A percentile compares a stretch with the other conserved stretches of the same genome.
These are phyloP conservation scores for Fraxinus baroniana DNA, from an alignment of 305 asterid genomes.

Conservation along the genomic window DNA sequence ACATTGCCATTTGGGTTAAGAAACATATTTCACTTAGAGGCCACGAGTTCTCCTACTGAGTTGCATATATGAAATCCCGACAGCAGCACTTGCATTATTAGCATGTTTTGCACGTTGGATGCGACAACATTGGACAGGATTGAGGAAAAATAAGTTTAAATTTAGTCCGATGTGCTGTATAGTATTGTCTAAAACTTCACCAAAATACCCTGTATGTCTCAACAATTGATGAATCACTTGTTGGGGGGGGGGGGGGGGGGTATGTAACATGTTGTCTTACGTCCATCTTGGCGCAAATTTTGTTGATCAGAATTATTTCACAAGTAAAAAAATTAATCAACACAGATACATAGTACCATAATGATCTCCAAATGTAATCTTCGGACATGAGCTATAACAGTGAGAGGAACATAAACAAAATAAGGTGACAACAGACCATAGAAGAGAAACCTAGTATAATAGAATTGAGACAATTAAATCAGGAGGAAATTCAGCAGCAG, in stretches of 20 bases:
- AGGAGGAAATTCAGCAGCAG: neutral
- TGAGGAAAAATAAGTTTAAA: neutral
- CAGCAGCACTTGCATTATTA: neutral
- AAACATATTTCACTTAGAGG: constrained; percentile 79
- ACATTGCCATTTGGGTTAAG: constrained; percentile 87
- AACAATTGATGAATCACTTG: constrained; percentile 3
- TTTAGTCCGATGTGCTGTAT: neutral
- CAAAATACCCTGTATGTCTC: neutral
- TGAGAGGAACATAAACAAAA: neutral
- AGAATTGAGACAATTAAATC: neutral
- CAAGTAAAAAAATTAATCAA: neutral
- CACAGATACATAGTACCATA: neutral
- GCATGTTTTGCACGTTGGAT: neutral
- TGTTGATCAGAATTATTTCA: neutral
- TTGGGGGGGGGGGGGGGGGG: neutral
- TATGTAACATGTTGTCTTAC: constrained; percentile 6
- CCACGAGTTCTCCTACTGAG: constrained; percentile 83
- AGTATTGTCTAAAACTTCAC: neutral
- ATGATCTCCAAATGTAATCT: neutral
- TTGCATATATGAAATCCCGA: neutral
- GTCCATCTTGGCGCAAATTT: constrained; percentile 6
- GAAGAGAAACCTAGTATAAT: neutral
- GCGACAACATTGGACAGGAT: neutral
- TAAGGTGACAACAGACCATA: neutral
- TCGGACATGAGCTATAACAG: neutral